Base-by-base conservation (phyloP, 139 green algal genomes). In the Trebouxia sp. region DNA sequence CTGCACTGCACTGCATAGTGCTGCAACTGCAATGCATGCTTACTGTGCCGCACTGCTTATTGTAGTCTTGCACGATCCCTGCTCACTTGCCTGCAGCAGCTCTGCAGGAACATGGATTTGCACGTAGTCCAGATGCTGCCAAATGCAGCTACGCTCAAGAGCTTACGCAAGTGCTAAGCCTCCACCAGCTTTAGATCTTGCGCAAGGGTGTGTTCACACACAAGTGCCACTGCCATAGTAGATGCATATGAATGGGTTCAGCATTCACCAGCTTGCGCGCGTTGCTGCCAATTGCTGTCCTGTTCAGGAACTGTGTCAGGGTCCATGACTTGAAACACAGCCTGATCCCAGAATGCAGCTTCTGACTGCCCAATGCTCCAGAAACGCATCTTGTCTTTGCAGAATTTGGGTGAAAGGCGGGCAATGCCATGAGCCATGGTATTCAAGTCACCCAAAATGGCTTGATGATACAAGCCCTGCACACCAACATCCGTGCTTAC, bases 371-470 rank as follows among this genome's bases (percentile, higher is more conserved):
- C 94, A 6, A 97, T 75, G 37, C 75, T 92, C 42, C 62, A 77
- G 81, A 90, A 96, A 2, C 94, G 86, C 91, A 97, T 88, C 42
- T 58, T 75, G 82, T 97, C 94, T 39, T 51, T 86, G 87, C 92
- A 96, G 84, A 95, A 96, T 45, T 91, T 83, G 50, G 89, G 89
- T 0, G 88, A 93, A n/a, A 97, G 79, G 6, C 94, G 87, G 1
- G 92, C 94, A n/a, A 97, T 81, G 42, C 89, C 86, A 70, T 98
- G 91, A 17, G 83, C 93, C 88, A 97, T 91, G 30, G 93, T 98
- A 84, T 98, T 98, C 20, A 97, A 85, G 76, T 98, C 94, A 3
- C 92, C 94, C 37, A 96, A 39, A 17, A 96, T 89, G 7, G 88
- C 88, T 51, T 91, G 84, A 20, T 79, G 75, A 10, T 74, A 65